phyloP scores from a whole-genome alignment of 192 early-diverging fungal genomes.

The Rhizoclosmatium globosum region DNA sequence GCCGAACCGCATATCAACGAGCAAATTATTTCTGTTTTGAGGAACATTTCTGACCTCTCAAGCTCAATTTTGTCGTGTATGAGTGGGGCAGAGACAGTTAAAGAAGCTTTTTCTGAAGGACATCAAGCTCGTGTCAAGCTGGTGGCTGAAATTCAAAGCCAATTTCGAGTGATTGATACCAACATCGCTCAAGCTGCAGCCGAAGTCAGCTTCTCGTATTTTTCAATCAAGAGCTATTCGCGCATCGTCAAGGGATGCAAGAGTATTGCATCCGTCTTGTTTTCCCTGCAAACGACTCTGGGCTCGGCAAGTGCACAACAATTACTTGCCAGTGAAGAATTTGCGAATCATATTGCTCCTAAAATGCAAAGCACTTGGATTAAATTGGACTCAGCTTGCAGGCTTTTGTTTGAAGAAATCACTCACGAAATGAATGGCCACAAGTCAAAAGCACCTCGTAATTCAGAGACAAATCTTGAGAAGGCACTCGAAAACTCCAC shows the following conservation, averaged over 20 bases:
- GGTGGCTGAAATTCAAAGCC: constrained; percentile 12
- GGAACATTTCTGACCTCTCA: constrained; percentile 15
- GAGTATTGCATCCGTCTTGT: constrained; percentile 15
- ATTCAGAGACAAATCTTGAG: not conserved
- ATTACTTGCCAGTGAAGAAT: constrained; percentile 23
- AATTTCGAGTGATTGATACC: constrained; percentile 11
- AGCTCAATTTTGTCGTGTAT: constrained; percentile 1
- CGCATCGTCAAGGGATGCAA: not conserved
- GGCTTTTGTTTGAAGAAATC: constrained; percentile 12
- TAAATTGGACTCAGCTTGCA: not conserved
- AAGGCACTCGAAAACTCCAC: not conserved
- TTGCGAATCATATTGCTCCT: constrained; percentile 19
- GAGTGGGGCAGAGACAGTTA: constrained; percentile 8
- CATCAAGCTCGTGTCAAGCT: not conserved
- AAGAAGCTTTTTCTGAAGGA: constrained; percentile 8
- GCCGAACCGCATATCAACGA: constrained; percentile 27
- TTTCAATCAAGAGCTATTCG: constrained; percentile 25
- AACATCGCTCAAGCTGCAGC: constrained; percentile 34
- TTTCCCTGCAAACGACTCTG: constrained; percentile 29
- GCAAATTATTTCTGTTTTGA: not conserved
- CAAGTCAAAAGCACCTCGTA: not conserved
- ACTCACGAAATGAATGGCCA: not conserved
- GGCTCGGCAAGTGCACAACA: not conserved
- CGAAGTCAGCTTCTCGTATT: constrained; percentile 34
- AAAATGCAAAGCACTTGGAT: constrained; percentile 2